Evolutionary conservation across 1,139 yeast species (phyloP).

Genomic region (Geotrichum bryndzae): DNA sequence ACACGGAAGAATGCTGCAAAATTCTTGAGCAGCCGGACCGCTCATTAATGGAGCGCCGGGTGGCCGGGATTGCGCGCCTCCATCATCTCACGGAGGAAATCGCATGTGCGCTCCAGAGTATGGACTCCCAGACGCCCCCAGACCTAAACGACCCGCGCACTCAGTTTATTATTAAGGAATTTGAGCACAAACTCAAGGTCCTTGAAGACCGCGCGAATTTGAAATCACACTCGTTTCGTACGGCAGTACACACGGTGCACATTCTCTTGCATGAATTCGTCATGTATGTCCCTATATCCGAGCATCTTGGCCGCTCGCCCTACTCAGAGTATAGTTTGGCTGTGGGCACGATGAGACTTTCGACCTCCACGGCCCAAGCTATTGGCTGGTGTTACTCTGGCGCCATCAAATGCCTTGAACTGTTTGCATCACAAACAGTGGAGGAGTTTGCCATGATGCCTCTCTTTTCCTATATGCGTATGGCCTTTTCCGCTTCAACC

Average conservation of each 20-base stretch:
- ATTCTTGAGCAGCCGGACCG: constrained; percentile 39
- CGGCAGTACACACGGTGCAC: constrained; percentile 50
- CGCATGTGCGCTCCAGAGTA: constrained; percentile 27
- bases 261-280: constrained; percentile 67
- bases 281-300: constrained; percentile 33
- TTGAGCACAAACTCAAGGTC: constrained; percentile 23
- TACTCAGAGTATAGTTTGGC: constrained; percentile 35
- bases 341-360: constrained; percentile 23
- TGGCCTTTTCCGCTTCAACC: constrained; percentile 65
- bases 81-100: constrained; percentile 59
- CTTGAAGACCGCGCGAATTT: neutral
- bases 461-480: constrained; percentile 54
- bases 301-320: constrained; percentile 33
- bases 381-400: constrained; percentile 26
- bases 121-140: constrained; percentile 28
- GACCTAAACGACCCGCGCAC: constrained; percentile 27
- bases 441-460: constrained; percentile 49
- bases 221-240: constrained; percentile 1
- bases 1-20: constrained; percentile 57
- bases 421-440: constrained; percentile 17
- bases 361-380: constrained; percentile 23
- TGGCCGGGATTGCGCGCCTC: constrained; percentile 57
- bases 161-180: constrained; percentile 24
- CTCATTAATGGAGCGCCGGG: constrained; percentile 27
- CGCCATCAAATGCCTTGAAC: constrained; percentile 22